A percentile compares a stretch with the other conserved stretches of the same genome.
These are phyloP conservation scores for Crucihimalaya himalaica DNA, from an alignment of 345 rosid genomes.

Conservation along the genomic window DNA sequence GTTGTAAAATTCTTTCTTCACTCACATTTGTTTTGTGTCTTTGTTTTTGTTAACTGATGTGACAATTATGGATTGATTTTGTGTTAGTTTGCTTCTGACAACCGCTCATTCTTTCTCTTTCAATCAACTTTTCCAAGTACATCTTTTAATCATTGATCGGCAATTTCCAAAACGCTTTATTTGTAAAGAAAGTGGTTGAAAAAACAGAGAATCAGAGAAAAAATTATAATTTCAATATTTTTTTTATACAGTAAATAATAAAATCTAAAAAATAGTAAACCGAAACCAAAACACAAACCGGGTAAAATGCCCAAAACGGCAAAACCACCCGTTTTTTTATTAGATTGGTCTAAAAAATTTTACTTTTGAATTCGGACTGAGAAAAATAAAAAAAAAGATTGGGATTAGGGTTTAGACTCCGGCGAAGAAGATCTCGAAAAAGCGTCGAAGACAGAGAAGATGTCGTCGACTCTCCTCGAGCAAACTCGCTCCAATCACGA, in stretches of 20 bases:
- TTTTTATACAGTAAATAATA: too few species aligned
- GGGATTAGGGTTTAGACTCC: conserved; percentile 28
- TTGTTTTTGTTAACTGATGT: neutral
- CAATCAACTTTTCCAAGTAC: too few species aligned
- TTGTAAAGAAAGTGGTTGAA: too few species aligned
- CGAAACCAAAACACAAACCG: neutral
- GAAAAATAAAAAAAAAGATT: neutral
- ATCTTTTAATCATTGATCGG: too few species aligned
- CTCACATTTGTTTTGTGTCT: neutral
- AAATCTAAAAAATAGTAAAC: too few species aligned
- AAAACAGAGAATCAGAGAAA: too few species aligned
- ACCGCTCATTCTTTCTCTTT: too few species aligned
- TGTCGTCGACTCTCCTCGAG: conserved; percentile 95
- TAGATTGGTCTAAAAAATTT: neutral
- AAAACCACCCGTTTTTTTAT: neutral
- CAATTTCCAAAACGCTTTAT: too few species aligned
- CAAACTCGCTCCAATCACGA: conserved; percentile 85
- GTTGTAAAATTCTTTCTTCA: neutral
- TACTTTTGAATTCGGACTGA: conserved; percentile 9
- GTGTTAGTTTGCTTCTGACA: neutral
- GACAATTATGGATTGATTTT: neutral
- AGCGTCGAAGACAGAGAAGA: conserved; percentile 27
- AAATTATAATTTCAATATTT: too few species aligned
- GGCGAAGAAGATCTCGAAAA: neutral
- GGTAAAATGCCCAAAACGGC: neutral